A percentile compares a stretch with the other conserved stretches of the same genome.
These are phyloP conservation scores for Amorphotheca resinae DNA, from an alignment of 495 filamentous ascomycete genomes.

Conservation along the genomic window DNA sequence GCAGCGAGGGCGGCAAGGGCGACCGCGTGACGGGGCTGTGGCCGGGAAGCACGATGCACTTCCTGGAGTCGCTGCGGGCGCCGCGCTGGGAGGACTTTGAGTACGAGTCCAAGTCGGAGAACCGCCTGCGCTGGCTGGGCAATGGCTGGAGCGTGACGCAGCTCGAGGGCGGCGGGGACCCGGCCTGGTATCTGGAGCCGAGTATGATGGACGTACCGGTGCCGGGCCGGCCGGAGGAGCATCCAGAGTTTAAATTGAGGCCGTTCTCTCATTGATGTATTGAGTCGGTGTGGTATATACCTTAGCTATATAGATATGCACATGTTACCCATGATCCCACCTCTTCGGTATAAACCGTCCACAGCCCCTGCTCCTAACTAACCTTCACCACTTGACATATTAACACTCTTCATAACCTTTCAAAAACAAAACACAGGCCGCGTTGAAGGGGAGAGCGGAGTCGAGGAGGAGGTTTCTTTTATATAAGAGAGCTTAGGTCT, in stretches of 20 bases:
- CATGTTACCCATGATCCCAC: too few relatives aligned
- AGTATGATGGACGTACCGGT: slow-evolving; percentile 30
- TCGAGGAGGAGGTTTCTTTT: too few relatives aligned
- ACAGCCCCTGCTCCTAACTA: too few relatives aligned
- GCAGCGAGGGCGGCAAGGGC: slow-evolving; percentile 41
- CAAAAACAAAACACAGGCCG: too few relatives aligned
- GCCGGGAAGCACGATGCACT: slow-evolving; percentile 49
- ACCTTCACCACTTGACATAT: too few relatives aligned
- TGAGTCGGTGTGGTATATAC: too few relatives aligned
- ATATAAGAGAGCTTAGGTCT: too few relatives aligned
- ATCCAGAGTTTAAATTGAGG: slow-evolving; percentile 25
- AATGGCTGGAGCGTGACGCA: slow-evolving; percentile 38
- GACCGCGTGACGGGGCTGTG: slow-evolving; percentile 50
- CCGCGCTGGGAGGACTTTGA: slow-evolving; percentile 67
- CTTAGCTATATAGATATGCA: too few relatives aligned
- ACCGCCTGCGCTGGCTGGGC: slow-evolving; percentile 33
- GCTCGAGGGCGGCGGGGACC: slow-evolving; percentile 27
- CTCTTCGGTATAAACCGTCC: too few relatives aligned
- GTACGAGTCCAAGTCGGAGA: slow-evolving; percentile 32
- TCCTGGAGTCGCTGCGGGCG: slow-evolving; percentile 42
- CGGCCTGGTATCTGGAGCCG: slow-evolving; percentile 37
- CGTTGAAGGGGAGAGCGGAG: too few relatives aligned
- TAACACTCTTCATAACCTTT: too few relatives aligned
- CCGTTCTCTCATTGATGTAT: slow-evolving; percentile 35
- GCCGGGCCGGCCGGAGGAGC: slow-evolving; percentile 31